phyloP scores from a whole-genome alignment of 2,329 filamentous ascomycete genomes.

The Herpotrichia juniperi region DNA sequence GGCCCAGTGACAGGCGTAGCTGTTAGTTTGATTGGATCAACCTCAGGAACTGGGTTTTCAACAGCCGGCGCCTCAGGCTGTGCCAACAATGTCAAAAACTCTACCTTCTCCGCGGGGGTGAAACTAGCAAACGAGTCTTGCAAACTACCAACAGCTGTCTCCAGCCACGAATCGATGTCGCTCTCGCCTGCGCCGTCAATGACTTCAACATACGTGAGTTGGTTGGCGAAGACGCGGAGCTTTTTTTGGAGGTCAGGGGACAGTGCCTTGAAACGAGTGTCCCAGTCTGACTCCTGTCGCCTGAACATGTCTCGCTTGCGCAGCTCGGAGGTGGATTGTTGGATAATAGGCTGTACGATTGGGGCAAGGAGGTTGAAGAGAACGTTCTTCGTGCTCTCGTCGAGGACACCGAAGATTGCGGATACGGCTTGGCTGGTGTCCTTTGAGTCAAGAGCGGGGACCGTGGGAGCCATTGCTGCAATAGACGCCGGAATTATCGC shows the following conservation, averaged over 20 bases:
- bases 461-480: background rate
- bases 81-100: background rate
- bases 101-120: background rate
- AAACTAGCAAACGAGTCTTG: background rate
- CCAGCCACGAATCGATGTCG: background rate
- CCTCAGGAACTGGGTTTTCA: no score
- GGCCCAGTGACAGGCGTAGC: no score
- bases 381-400: slow-evolving; percentile 10
- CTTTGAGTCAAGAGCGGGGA: slow-evolving; percentile 6
- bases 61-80: background rate
- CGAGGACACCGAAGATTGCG: slow-evolving; percentile 10
- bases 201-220: background rate
- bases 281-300: no score
- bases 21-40: no score
- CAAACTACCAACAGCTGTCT: background rate
- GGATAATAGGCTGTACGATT: background rate
- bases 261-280: background rate
- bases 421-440: slow-evolving; percentile 15
- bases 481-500: background rate
- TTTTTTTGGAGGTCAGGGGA: background rate
- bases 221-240: background rate
- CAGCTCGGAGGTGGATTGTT: no score
- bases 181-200: background rate
- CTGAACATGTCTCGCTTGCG: no score
- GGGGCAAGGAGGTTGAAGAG: slow-evolving; percentile 9